These are phyloP conservation scores for Tephrocybe rancida DNA, from an alignment of 768 basidiomycete species.

Conservation along the genomic window DNA sequence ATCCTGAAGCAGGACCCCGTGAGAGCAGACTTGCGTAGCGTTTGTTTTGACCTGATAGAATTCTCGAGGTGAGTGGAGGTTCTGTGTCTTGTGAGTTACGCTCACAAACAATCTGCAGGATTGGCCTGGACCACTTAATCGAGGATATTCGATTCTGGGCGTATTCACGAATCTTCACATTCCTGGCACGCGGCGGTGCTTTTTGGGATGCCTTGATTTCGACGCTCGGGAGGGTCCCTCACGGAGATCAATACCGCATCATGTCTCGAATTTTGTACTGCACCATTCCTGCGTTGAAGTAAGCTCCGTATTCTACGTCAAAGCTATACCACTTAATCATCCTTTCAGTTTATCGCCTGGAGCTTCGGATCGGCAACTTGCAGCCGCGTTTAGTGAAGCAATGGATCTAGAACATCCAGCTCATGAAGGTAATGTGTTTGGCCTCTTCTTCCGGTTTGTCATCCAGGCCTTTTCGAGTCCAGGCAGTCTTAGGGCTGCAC, in stretches of 20 bases:
- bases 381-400: constrained; percentile 1
- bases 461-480: constrained; percentile 6
- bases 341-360: constrained; percentile 8
- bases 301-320: neutral
- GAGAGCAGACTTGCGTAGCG: neutral
- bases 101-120: neutral
- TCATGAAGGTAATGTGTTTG: neutral
- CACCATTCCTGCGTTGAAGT: constrained; percentile 5
- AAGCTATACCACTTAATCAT: neutral
- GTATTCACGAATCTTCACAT: constrained; percentile 8
- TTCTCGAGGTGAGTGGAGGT: neutral
- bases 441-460: constrained; percentile 10
- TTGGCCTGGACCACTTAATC: constrained; percentile 1
- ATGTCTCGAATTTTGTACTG: constrained; percentile 7
- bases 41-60: constrained; percentile 8
- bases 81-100: neutral
- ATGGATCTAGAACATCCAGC: neutral
- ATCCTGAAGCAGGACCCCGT: constrained; percentile 3
- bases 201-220: constrained; percentile 11
- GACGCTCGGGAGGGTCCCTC: constrained; percentile 9
- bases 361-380: neutral
- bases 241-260: constrained; percentile 9
- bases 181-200: constrained; percentile 2
- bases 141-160: constrained; percentile 1
- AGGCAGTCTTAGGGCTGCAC: constrained; percentile 6